Evolutionary conservation across 1,284 basidiomycete genomes (phyloP).

Genomic region (Ceratobasidium sp.): DNA sequence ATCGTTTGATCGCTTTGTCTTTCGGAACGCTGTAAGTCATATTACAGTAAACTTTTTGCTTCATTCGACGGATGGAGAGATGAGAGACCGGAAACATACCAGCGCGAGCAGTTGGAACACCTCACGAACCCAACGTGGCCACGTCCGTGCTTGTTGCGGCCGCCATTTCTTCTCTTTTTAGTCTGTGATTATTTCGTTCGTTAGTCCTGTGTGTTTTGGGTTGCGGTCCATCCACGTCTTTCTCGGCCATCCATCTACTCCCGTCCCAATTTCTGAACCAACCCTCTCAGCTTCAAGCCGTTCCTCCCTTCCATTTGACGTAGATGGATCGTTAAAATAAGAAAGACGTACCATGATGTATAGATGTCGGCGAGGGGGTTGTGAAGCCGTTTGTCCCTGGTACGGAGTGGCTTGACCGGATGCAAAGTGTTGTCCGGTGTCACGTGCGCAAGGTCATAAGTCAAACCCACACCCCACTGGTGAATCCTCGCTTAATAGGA

Average conservation of each 20-base stretch:
- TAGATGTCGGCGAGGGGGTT: not conserved
- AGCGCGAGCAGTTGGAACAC: conserved; percentile 98
- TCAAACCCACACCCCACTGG: no score
- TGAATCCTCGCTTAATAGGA: no score
- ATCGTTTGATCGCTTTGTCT: conserved; percentile 99
- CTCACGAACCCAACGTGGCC: conserved; percentile 95
- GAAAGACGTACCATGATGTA: conserved; percentile 22
- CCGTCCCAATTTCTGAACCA: no score
- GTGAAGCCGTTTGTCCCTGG: not conserved
- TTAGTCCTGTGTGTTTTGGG: not conserved
- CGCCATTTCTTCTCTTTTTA: conserved; percentile 99
- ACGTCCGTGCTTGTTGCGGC: conserved; percentile 98
- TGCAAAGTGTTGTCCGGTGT: not conserved
- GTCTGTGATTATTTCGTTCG: conserved; percentile 69
- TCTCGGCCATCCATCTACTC: not conserved
- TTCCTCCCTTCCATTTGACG: no score
- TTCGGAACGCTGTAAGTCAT: conserved; percentile 73
- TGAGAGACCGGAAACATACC: conserved; percentile 52
- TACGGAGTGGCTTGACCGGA: not conserved
- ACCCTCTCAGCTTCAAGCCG: no score
- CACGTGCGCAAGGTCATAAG: no score
- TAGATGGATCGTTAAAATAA: no score
- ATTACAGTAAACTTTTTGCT: conserved; percentile 48
- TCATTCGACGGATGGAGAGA: not conserved
- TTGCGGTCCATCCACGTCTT: not conserved